These are phyloP conservation scores for Venturia pyrina DNA, from an alignment of 2,329 filamentous ascomycete species.

Conservation along the genomic window DNA sequence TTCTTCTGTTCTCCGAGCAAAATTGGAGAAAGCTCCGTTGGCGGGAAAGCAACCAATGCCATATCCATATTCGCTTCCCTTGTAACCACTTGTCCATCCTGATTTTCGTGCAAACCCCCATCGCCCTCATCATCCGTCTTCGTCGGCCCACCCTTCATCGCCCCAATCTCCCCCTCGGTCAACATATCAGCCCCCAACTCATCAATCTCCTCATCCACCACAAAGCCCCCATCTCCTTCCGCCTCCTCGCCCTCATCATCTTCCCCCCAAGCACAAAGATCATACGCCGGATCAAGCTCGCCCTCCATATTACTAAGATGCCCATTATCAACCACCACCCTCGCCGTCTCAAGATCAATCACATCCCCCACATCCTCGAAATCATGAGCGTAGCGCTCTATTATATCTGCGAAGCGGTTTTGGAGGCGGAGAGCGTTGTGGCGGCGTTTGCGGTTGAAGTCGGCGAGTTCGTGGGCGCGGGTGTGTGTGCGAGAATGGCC, in stretches of 20 bases:
- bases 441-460: slow-evolving; percentile 32
- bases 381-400: slow-evolving; percentile 76
- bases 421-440: slow-evolving; percentile 63
- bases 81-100: neutral
- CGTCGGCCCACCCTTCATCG: neutral
- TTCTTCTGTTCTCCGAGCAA: neutral
- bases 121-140: slow-evolving; percentile 13
- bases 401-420: slow-evolving; percentile 78
- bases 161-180: neutral
- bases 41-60: neutral
- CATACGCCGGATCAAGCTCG: slow-evolving; percentile 35
- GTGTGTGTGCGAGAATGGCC: neutral
- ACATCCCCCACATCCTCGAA: slow-evolving; percentile 80
- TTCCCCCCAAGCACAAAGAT: neutral
- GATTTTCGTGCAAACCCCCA: slow-evolving; percentile 20
- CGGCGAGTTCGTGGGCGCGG: neutral
- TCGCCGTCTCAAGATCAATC: slow-evolving; percentile 72
- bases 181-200: neutral
- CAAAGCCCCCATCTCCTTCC: neutral
- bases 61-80: neutral
- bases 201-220: neutral
- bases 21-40: neutral
- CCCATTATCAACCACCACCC: slow-evolving; percentile 84
- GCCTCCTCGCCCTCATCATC: neutral
- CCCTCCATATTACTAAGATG: slow-evolving; percentile 59